phyloP scores from a whole-genome alignment of 192 early-diverging fungal genomes.

The Podila clonocystis region DNA sequence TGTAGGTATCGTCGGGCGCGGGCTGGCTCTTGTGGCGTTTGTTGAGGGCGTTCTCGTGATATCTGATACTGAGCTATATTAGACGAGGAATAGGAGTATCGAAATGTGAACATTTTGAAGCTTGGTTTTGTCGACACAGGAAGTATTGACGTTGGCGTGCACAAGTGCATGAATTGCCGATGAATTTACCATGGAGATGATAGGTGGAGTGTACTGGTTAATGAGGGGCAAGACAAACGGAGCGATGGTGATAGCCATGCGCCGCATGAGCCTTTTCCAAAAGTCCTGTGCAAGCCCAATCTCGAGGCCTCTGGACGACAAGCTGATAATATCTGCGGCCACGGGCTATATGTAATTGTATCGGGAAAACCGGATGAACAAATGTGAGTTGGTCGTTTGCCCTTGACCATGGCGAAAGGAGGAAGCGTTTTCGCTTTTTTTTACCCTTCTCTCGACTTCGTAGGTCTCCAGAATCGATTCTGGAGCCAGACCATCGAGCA shows the following conservation, averaged over 20 bases:
- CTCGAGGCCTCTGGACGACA: slow-evolving; percentile 18
- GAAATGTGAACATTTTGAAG: too few species aligned
- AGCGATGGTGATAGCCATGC: slow-evolving; percentile 15
- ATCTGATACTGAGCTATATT: slow-evolving; percentile 29
- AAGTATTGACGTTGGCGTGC: too few species aligned
- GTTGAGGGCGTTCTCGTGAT: slow-evolving; percentile 38
- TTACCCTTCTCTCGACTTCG: slow-evolving; percentile 43
- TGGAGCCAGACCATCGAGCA: slow-evolving; percentile 44
- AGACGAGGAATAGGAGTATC: too few species aligned
- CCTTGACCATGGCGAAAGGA: background rate
- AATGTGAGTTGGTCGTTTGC: too few species aligned
- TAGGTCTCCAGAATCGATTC: slow-evolving; percentile 25
- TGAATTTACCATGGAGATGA: slow-evolving; percentile 19
- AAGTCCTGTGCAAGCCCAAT: slow-evolving; percentile 28
- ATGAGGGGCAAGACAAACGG: slow-evolving; percentile 34
- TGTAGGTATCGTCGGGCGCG: slow-evolving; percentile 8
- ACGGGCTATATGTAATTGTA: slow-evolving; percentile 42
- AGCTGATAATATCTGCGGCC: slow-evolving; percentile 34
- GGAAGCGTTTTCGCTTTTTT: background rate
- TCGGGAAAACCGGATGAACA: too few species aligned
- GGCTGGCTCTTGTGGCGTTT: slow-evolving; percentile 28
- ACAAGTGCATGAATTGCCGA: too few species aligned
- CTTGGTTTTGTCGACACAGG: too few species aligned
- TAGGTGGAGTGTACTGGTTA: too few species aligned
- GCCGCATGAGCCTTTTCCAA: slow-evolving; percentile 12